Conservation (phyloP, 495 filamentous ascomycete genomes). For the Aspergillus taichungensis region DNA sequence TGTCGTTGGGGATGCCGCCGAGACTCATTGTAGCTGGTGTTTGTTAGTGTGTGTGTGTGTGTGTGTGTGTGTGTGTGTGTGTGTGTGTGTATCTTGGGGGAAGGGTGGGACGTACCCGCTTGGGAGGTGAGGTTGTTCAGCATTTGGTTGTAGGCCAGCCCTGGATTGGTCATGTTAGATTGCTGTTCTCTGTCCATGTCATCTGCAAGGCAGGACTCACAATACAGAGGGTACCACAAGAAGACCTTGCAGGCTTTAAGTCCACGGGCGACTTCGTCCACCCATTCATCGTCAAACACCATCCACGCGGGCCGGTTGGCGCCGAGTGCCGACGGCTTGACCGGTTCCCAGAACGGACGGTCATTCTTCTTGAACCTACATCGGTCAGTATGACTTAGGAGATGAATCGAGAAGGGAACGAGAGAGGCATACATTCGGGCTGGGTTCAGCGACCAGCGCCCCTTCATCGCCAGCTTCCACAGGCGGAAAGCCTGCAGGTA, state of each 20-base stretch:
- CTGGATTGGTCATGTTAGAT: conserved; percentile 3
- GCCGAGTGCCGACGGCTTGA: conserved; percentile 54
- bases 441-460: conserved; percentile 52
- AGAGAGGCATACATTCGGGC: conserved; percentile 19
- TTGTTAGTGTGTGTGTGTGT: too few species aligned
- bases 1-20: conserved; percentile 67
- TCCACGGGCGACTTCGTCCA: conserved; percentile 61
- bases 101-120: too few species aligned
- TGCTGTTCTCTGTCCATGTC: background rate
- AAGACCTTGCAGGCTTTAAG: conserved; percentile 60
- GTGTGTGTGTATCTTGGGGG: too few species aligned
- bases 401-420: background rate
- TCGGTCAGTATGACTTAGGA: background rate
- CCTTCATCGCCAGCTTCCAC: conserved; percentile 50
- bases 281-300: conserved; percentile 68
- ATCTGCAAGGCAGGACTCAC: conserved; percentile 8
- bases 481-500: conserved; percentile 49
- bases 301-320: conserved; percentile 45
- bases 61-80: too few species aligned
- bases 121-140: conserved; percentile 69
- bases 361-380: conserved; percentile 43
- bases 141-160: conserved; percentile 51
- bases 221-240: conserved; percentile 63
- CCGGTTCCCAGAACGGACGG: conserved; percentile 50
- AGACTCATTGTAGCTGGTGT: conserved; percentile 49